phyloP scores from a whole-genome alignment of 2,329 filamentous ascomycete genomes.

The Fusarium tricinctum region DNA sequence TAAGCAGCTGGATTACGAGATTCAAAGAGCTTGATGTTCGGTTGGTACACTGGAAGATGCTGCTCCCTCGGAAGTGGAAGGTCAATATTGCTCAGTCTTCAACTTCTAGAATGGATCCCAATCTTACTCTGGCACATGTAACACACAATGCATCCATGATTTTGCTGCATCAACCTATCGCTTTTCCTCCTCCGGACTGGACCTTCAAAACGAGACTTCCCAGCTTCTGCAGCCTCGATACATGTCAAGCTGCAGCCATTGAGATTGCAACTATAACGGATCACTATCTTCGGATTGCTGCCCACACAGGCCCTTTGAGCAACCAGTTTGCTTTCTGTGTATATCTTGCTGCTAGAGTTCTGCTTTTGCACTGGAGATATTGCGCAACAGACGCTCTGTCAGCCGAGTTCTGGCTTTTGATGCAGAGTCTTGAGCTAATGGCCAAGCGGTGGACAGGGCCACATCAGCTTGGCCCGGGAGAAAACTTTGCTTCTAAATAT shows the following conservation, averaged over 20 bases:
- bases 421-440: slow-evolving; percentile 50
- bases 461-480: not conserved
- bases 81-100: slow-evolving; percentile 46
- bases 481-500: slow-evolving; percentile 17
- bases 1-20: slow-evolving; percentile 58
- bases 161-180: slow-evolving; percentile 63
- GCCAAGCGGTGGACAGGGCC: slow-evolving; percentile 45
- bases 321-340: slow-evolving; percentile 61
- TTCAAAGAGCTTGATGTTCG: slow-evolving; percentile 64
- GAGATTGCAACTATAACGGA: slow-evolving; percentile 62
- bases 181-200: slow-evolving; percentile 56
- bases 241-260: slow-evolving; percentile 60
- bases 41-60: slow-evolving; percentile 59
- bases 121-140: slow-evolving; percentile 63
- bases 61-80: slow-evolving; percentile 49
- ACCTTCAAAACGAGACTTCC: slow-evolving; percentile 52
- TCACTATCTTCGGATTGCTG: slow-evolving; percentile 59
- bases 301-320: slow-evolving; percentile 22
- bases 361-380: slow-evolving; percentile 50
- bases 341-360: slow-evolving; percentile 59
- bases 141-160: slow-evolving; percentile 66
- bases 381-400: slow-evolving; percentile 26
- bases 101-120: slow-evolving; percentile 60
- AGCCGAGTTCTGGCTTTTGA: slow-evolving; percentile 49
- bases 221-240: slow-evolving; percentile 61